Evolutionary conservation across 225 moss, liverwort and hornwort species (phyloP), one percentile per base, ranked within the genome.

Genomic region (Rhytidiadelphus loreus): DNA sequence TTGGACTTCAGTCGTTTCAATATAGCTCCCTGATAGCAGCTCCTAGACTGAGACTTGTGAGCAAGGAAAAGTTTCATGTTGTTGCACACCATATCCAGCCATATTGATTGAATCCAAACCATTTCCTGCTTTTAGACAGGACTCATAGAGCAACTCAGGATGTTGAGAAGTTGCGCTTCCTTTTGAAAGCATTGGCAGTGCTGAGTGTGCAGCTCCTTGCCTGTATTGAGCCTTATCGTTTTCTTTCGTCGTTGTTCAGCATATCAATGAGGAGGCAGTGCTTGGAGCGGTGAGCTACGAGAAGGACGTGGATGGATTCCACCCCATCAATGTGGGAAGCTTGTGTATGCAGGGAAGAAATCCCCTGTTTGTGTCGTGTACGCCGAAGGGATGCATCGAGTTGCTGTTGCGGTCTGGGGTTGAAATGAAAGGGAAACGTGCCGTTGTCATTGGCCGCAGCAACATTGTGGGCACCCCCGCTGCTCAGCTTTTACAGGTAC

Each of bases 221-320:
- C n/a, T n/a, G 56, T 35, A 59, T n/a, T 50, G n/a, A 71, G 22
- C 30, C 62, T 41, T 41, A 39, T 41, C 19, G 53, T 81, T 74
- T 63, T 83, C 74, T 57, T 66, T 59, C 25, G 46, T 77, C 66
- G 20, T 60, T 79, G 35, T 68, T 39, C 92, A 96, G 93, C 95
- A 97, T 90, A 93, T 99, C 61, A 94, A 92, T 85, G 99, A 99
- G 88, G 96, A 96, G 90, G 94, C 75, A 71, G 92, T 97, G 85
- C 90, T 99, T 52, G 81, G 90, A 83, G 95, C 96, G 48, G 95
- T 99, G 84, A 93, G 94, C 84, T 92, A 95, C 68, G 96, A 96
- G 91, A 99, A 99, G 92, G 99, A 99, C 86, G 99, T 97, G 85
- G 99, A 99, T 87, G 99, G 99, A 46, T 99, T 99, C 84, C 95